phyloP scores from a whole-genome alignment of 331 rosid species.

The Stylosanthes scabra region DNA sequence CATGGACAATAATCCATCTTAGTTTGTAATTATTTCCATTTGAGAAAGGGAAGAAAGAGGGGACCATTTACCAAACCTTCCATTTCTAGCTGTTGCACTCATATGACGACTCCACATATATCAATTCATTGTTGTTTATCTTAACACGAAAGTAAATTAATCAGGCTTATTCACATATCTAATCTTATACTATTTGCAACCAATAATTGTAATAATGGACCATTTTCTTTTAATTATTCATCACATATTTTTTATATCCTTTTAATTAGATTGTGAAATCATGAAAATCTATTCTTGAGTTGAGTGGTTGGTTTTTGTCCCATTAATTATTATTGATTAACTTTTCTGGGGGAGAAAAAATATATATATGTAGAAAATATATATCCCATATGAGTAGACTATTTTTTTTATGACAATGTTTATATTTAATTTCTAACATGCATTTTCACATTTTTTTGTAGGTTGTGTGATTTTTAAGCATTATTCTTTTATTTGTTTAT shows the following conservation, averaged over 20 bases:
- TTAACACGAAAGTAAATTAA: conserved; percentile 37
- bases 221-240: conserved; percentile 1
- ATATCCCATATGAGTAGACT: too few species aligned
- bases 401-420: too few species aligned
- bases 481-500: too few species aligned
- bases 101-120: conserved; percentile 13
- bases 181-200: conserved; percentile 4
- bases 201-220: not conserved
- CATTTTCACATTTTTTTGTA: too few species aligned
- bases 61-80: conserved; percentile 24
- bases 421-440: too few species aligned
- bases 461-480: too few species aligned
- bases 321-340: too few species aligned
- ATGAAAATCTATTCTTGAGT: too few species aligned
- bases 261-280: too few species aligned
- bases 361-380: too few species aligned
- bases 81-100: conserved; percentile 37
- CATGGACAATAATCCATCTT: conserved; percentile 15
- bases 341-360: too few species aligned
- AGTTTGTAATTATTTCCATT: conserved; percentile 1
- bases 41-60: conserved; percentile 5
- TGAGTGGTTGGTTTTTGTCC: too few species aligned
- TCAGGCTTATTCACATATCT: conserved; percentile 32
- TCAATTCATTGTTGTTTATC: conserved; percentile 13
- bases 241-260: not conserved